Base-by-base conservation (phyloP, 352 stramenopile species). In the Phytophthora litchii region DNA sequence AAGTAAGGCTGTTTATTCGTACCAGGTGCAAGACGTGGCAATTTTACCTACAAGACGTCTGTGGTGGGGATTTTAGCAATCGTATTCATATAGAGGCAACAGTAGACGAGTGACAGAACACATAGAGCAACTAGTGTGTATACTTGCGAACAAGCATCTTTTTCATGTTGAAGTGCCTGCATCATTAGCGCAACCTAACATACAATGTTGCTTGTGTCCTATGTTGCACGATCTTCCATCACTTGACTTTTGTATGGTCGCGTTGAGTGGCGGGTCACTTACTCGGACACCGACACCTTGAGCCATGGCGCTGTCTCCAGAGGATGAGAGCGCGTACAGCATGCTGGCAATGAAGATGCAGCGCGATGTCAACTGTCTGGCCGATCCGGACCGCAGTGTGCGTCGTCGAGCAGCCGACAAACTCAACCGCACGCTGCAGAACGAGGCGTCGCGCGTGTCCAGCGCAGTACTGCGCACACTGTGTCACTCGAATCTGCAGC, bases 311-410 rank as follows among this genome's bases (percentile, higher is more conserved):
- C 74, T 88, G 66, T 78, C 64, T 53, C 17, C 59, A 14, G 78
- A 83, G 23, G 72, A 90, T 23, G 76, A 83, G 53, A 62, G 63
- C 47, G 53, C 75, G 63, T 84, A 80, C 70, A 72, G 69, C 31
- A 77, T 78, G 72, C 66, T 91, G 47, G 43, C 74, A 17, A 93
- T 93, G 80, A 88, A 89, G 64, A 79, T 95, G 40, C 82, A 93
- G 68, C 83, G 80, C 32, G 86, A 95, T 54, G 60, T 95, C 45
- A 95, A 95, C 61, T 95, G 86, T 44, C 57, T 95, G 23, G 34
- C 63, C 13, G 86, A 93, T 43, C 68, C 86, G 3, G 80, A 93
- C 42, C 86, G 86, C 46, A 75, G 61, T 14, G 75, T 92, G 41
- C 83, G 83, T 10, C 85, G 85, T 12, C 83, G 83, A 29, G 85